These are phyloP conservation scores for Psilocybe cubensis DNA, from an alignment of 768 basidiomycete genomes.

Conservation along the genomic window DNA sequence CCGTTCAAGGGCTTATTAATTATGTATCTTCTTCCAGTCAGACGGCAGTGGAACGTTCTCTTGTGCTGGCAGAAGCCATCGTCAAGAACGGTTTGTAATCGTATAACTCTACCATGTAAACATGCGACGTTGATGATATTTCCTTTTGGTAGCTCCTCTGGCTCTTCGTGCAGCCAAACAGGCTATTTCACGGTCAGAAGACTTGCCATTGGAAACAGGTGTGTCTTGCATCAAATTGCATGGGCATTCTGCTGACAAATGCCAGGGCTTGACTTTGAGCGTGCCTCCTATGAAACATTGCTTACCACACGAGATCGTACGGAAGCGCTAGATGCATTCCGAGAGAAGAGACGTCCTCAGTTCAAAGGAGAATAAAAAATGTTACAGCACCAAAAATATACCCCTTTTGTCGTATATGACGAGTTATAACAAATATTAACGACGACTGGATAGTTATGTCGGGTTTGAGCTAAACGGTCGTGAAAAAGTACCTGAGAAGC, in stretches of 20 bases:
- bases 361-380: slow-evolving; percentile 76
- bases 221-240: slow-evolving; percentile 6
- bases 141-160: slow-evolving; percentile 63
- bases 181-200: slow-evolving; percentile 80
- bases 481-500: slow-evolving; percentile 58
- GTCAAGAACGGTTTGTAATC: slow-evolving; percentile 64
- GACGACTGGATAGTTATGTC: slow-evolving; percentile 9
- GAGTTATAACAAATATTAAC: neutral
- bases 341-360: slow-evolving; percentile 76
- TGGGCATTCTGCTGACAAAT: neutral
- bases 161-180: slow-evolving; percentile 89
- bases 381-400: slow-evolving; percentile 21
- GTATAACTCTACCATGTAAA: neutral
- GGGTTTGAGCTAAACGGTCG: slow-evolving; percentile 44
- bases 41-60: slow-evolving; percentile 71
- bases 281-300: slow-evolving; percentile 81
- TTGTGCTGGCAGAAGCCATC: slow-evolving; percentile 70
- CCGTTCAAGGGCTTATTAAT: slow-evolving; percentile 73
- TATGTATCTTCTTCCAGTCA: slow-evolving; percentile 67
- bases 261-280: slow-evolving; percentile 89
- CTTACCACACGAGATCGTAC: slow-evolving; percentile 74
- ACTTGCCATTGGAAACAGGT: slow-evolving; percentile 81
- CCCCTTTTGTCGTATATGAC: neutral
- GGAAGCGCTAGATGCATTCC: slow-evolving; percentile 88
- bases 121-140: neutral